Conservation (phyloP, 257 asterid genomes). For the Capsicum pubescens region DNA sequence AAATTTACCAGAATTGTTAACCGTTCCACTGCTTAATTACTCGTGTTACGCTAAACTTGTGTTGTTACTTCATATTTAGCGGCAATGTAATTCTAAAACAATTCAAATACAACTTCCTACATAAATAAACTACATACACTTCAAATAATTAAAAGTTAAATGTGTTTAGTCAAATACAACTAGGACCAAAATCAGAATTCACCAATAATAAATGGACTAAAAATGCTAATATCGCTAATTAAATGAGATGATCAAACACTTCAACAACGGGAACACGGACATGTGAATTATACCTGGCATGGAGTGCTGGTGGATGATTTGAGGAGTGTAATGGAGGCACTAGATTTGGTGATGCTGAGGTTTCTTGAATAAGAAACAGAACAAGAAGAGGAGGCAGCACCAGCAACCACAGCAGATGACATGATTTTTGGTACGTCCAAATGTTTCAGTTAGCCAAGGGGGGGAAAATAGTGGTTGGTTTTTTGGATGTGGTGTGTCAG, state of each 20-base stretch:
- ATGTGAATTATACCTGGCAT: constrained; percentile 47
- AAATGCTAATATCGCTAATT: neutral
- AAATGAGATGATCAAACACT: neutral
- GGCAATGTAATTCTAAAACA: neutral
- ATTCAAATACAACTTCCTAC: neutral
- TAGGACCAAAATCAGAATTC: neutral
- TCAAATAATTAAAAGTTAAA: neutral
- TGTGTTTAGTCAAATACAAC: neutral
- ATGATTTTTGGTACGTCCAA: constrained; percentile 31
- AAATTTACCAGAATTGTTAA: neutral
- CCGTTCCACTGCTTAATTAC: neutral
- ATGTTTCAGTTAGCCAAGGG: neutral
- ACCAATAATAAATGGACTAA: neutral
- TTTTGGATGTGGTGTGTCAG: constrained; percentile 24
- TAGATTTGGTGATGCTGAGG: constrained; percentile 39
- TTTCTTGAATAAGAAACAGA: constrained; percentile 58
- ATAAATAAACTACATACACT: neutral
- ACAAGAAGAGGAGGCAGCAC: constrained; percentile 59
- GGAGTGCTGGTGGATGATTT: constrained; percentile 38
- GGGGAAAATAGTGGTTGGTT: neutral
- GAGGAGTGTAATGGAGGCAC: constrained; percentile 38
- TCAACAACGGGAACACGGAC: no score
- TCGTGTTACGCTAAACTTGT: neutral
- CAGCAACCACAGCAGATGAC: constrained; percentile 70
- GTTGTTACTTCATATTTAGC: neutral